Percentiles rank a stretch among this genome's conserved stretches.
These are phyloP conservation scores for Solanum pinnatisectum DNA, from an alignment of 257 asterid genomes.

Conservation along the genomic window DNA sequence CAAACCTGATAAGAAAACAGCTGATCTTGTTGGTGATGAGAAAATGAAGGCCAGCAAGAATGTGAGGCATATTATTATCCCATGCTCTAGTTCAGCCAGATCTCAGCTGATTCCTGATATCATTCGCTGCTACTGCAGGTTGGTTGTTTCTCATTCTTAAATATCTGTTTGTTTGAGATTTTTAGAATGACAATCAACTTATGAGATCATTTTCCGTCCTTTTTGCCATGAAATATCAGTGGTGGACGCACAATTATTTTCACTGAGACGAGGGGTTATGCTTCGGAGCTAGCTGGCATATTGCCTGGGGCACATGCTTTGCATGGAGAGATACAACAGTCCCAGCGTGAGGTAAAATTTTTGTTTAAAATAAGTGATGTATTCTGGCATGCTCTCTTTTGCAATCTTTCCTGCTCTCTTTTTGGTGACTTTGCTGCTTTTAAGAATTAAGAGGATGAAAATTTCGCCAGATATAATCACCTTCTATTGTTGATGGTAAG, in stretches of 20 bases:
- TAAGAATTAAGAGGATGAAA: not conserved
- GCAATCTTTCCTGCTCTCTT: not conserved
- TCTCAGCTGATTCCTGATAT: conserved; percentile 89
- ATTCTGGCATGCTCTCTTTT: not conserved
- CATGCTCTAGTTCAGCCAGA: conserved; percentile 79
- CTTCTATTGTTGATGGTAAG: not conserved
- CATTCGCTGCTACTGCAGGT: conserved; percentile 93
- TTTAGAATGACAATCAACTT: not conserved
- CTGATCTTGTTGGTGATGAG: conserved; percentile 91
- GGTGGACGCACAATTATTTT: conserved; percentile 92
- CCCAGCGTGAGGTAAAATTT: conserved; percentile 73
- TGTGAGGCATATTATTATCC: conserved; percentile 84
- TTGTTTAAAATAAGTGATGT: not conserved
- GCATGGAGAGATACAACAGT: conserved; percentile 96
- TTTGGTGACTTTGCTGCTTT: not conserved
- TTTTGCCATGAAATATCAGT: conserved; percentile 25
- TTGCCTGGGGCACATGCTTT: conserved; percentile 94
- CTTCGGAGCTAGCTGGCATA: conserved; percentile 82
- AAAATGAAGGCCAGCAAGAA: conserved; percentile 91
- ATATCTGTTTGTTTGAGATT: not conserved
- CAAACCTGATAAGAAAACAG: conserved; percentile 73
- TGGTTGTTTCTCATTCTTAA: conserved; percentile 10
- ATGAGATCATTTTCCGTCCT: not conserved
- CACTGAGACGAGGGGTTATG: conserved; percentile 80
- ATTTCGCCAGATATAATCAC: not conserved